Evolutionary conservation across 73 alveolate species (phyloP), one percentile per base, ranked within the genome.

Genomic region (Paramecium primaurelia): DNA sequence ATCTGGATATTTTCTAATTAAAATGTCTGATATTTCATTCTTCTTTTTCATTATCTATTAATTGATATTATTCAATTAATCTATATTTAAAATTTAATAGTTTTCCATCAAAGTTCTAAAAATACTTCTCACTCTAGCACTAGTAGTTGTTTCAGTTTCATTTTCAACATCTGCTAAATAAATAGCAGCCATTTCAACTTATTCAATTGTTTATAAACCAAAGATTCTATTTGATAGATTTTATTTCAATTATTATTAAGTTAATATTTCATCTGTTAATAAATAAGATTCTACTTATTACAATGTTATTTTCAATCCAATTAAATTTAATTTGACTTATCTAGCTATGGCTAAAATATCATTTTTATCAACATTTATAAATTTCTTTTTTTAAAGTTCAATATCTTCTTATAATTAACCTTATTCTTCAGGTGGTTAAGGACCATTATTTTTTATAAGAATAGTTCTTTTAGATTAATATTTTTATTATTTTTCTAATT

Each of bases 121-220:
- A 14, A 75, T 75, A 42, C 88, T 75, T 38, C 34, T 75, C 7
- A 75, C 88, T 42, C 88, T 75, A 8, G 88, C 88, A 75, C 88
- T 75, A 14, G 58, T 75, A 16, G 88, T 75, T 38, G 60, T 38
- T 3, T 75, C 88, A 12, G 58, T 75, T n/a, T 75, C 88, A 75
- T 34, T 30, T 12, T 75, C 60, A 11, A 42, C 88, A 75, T 75
- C 88, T 30, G 88, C 88, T 37, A 75, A 75, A 75, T 75, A 75
- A 42, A 42, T 75, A 4, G 88, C 88, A 12, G 60, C 58, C 60
- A 38, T 30, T 38, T 75, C 60, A 6, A 75, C 60, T 20, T 75
- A 37, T 22, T 38, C 60, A 36, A 1, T 22, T 22, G 58, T 9
- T 38, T 34, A 11, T 42, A 75, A 75, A 36, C 88, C 88, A 75